phyloP scores from a whole-genome alignment of 2,329 filamentous ascomycete species.

The Pseudogymnoascus sp. region DNA sequence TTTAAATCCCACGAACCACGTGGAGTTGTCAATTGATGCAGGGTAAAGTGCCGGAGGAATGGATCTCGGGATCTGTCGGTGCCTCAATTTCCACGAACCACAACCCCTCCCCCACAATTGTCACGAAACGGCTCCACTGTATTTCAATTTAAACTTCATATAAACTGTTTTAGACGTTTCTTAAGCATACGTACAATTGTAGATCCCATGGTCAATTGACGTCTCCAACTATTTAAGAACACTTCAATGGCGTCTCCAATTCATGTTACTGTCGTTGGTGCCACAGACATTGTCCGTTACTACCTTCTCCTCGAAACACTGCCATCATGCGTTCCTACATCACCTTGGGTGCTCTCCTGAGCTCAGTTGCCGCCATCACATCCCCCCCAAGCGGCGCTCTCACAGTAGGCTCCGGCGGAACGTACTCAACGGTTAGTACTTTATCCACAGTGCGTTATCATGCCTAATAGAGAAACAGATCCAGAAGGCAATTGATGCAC shows the following conservation, averaged over 20 bases:
- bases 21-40: background rate
- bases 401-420: conserved; percentile 35
- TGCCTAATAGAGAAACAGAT: conserved; percentile 26
- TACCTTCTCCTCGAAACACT: background rate
- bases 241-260: background rate
- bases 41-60: background rate
- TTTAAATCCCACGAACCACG: background rate
- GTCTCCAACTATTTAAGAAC: background rate
- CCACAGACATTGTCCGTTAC: background rate
- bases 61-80: background rate
- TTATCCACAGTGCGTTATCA: background rate
- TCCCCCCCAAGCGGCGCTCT: conserved; percentile 40
- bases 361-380: conserved; percentile 28
- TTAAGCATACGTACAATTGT: background rate
- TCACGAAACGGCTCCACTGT: background rate
- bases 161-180: conserved; percentile 8
- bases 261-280: background rate
- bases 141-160: conserved; percentile 4
- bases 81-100: conserved; percentile 6
- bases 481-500: conserved; percentile 42
- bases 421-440: conserved; percentile 36
- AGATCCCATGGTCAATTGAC: background rate
- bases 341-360: conserved; percentile 21
- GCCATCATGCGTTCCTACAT: conserved; percentile 24
- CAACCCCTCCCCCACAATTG: background rate